Conservation (phyloP, 768 basidiomycete genomes). For the Mycena galericulata region DNA sequence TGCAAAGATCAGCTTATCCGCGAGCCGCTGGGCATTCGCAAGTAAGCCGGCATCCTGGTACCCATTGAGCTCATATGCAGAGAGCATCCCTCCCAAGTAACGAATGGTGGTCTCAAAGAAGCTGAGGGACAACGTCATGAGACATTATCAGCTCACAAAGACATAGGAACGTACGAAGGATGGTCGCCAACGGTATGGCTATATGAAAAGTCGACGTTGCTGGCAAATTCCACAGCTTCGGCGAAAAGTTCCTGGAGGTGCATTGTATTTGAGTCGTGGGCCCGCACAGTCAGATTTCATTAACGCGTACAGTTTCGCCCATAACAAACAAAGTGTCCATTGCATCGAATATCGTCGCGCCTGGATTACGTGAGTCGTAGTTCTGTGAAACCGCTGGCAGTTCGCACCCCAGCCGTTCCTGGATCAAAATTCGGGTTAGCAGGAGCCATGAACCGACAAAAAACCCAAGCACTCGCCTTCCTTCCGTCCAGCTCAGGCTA, state of each 20-base stretch:
- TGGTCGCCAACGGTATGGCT: conserved; percentile 25
- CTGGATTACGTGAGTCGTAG: conserved; percentile 1
- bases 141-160: background rate
- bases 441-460: background rate
- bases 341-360: conserved; percentile 26
- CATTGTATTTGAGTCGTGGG: background rate
- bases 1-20: conserved; percentile 25
- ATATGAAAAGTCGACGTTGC: conserved; percentile 24
- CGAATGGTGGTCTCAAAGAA: conserved; percentile 78
- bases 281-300: background rate
- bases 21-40: conserved; percentile 23
- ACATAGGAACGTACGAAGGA: conserved; percentile 4
- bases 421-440: background rate
- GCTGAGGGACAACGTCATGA: conserved; percentile 9
- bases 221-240: conserved; percentile 26
- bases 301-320: conserved; percentile 17
- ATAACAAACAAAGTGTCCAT: conserved; percentile 21
- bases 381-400: background rate
- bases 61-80: conserved; percentile 66
- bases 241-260: conserved; percentile 21
- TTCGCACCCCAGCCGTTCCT: conserved; percentile 28
- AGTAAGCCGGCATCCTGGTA: conserved; percentile 21
- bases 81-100: conserved; percentile 74
- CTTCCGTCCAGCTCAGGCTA: conserved; percentile 26
- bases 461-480: conserved; percentile 5